These are phyloP conservation scores for Collybia nuda DNA, from an alignment of 768 basidiomycete species.

Conservation along the genomic window DNA sequence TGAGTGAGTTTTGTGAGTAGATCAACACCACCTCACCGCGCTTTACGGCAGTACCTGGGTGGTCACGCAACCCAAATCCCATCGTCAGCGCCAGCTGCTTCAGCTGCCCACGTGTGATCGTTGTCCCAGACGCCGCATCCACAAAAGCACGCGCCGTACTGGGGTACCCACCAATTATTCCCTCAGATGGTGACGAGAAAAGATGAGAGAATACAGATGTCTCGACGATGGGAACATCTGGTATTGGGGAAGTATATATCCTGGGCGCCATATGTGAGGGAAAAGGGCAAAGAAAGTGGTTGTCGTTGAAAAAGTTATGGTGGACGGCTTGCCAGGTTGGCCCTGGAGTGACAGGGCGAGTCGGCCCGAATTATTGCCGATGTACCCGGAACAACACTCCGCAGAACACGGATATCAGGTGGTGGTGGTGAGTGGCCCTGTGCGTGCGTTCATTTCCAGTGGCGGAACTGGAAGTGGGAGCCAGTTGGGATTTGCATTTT, in stretches of 20 bases:
- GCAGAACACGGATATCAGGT: neutral
- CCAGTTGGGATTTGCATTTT: too few species aligned
- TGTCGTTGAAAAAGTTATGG: neutral
- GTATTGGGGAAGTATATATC: constrained; percentile 47
- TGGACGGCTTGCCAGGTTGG: too few species aligned
- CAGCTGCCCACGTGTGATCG: constrained; percentile 55
- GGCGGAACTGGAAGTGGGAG: too few species aligned
- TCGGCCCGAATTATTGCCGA: neutral
- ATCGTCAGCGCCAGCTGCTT: constrained; percentile 54
- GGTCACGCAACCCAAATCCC: constrained; percentile 54
- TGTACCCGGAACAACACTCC: neutral
- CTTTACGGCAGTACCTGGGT: constrained; percentile 30
- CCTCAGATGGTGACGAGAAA: constrained; percentile 29
- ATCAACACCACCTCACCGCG: constrained; percentile 63
- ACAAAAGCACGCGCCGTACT: constrained; percentile 55
- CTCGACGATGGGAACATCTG: constrained; percentile 34
- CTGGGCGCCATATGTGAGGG: constrained; percentile 32
- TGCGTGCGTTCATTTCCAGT: too few species aligned
- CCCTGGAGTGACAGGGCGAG: neutral
- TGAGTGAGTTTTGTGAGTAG: constrained; percentile 67
- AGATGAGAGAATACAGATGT: constrained; percentile 52
- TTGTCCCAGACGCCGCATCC: constrained; percentile 59
- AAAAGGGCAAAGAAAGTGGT: constrained; percentile 7
- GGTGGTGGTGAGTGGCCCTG: too few species aligned
- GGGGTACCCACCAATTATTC: constrained; percentile 40